phyloP scores from a whole-genome alignment of 75 land plant species.

The Larix kaempferi region DNA sequence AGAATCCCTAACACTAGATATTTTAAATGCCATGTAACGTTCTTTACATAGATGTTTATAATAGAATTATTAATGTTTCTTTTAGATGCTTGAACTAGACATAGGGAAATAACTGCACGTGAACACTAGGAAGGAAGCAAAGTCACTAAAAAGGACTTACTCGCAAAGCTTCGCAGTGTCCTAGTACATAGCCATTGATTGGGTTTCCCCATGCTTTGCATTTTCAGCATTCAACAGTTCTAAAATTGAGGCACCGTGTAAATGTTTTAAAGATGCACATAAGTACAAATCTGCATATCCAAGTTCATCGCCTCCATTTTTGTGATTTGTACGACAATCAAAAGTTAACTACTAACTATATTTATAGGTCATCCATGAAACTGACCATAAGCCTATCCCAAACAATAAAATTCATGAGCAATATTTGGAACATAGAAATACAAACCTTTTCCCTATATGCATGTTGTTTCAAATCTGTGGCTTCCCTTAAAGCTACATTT shows the following conservation, averaged over 20 bases:
- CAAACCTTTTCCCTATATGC: conserved; percentile 2
- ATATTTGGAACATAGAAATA: not conserved
- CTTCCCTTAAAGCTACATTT: conserved; percentile 1
- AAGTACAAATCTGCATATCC: not conserved
- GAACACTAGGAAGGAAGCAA: not conserved
- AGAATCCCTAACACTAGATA: not conserved
- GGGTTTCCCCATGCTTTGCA: not conserved
- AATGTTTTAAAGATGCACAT: not conserved
- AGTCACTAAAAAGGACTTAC: not conserved
- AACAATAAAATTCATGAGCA: not conserved
- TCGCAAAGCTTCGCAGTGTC: not conserved
- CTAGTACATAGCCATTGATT: not conserved
- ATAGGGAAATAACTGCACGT: not conserved
- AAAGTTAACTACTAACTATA: not conserved
- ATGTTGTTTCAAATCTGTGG: not conserved
- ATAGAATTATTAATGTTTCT: not conserved
- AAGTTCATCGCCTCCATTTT: not conserved
- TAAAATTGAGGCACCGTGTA: conserved; percentile 4
- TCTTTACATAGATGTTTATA: not conserved
- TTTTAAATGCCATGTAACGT: not conserved
- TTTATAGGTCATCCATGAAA: not conserved
- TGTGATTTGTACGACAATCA: not conserved
- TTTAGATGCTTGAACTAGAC: not conserved
- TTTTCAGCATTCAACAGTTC: not conserved
- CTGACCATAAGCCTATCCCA: not conserved